Evolutionary conservation across 805 yeast genomes (phyloP).

Genomic region (Candida vaughaniae): DNA sequence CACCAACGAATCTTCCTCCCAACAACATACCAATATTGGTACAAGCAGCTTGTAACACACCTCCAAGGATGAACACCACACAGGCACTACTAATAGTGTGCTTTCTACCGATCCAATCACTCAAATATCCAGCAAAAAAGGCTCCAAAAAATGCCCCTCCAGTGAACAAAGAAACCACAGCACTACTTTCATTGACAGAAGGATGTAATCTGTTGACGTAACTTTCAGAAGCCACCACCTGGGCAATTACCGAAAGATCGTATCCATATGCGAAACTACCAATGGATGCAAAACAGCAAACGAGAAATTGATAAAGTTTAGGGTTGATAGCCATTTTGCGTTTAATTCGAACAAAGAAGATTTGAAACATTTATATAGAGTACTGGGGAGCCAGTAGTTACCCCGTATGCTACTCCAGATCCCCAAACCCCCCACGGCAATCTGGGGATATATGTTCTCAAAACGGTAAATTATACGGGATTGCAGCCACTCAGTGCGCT

Average conservation of each 20-base stretch:
- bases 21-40: constrained; percentile 15
- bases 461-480: too few relatives aligned
- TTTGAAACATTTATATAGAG: too few relatives aligned
- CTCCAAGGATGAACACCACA: constrained; percentile 24
- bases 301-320: constrained; percentile 15
- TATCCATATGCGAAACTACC: constrained; percentile 25
- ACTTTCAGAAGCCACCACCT: constrained; percentile 25
- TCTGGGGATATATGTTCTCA: constrained; percentile 1
- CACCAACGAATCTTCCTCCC: constrained; percentile 65
- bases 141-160: constrained; percentile 18
- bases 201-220: constrained; percentile 14
- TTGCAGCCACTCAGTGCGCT: too few relatives aligned
- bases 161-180: constrained; percentile 15
- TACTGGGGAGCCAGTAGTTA: too few relatives aligned
- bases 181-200: constrained; percentile 14
- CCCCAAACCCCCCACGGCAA: too few relatives aligned
- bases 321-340: constrained; percentile 14
- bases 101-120: constrained; percentile 35
- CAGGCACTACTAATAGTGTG: constrained; percentile 21
- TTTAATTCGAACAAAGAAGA: neutral
- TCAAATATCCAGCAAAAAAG: constrained; percentile 12
- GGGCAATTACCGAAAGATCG: constrained; percentile 29
- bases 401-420: too few relatives aligned
- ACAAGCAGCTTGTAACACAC: constrained; percentile 30
- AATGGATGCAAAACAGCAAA: constrained; percentile 17